Evolutionary conservation across 177 flowering plant species (phyloP), one percentile per base, ranked within the genome.

Genomic region (Tripterygium wilfordii): DNA sequence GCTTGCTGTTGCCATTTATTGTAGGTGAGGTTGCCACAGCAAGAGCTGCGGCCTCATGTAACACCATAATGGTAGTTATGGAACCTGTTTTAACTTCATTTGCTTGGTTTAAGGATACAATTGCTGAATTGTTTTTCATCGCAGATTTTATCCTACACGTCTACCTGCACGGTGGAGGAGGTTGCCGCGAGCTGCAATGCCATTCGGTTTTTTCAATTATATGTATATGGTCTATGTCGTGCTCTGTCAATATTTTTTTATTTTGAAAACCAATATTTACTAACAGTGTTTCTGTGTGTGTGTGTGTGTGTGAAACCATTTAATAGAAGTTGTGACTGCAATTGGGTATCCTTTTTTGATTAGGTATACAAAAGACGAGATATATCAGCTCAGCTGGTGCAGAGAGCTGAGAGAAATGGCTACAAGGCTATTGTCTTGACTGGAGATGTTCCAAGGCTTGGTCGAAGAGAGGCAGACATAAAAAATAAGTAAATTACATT

Each of bases 401-500:
- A 72, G 55, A 84, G 88, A 76, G 97, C 97, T 53, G 97, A 89
- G 68, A 72, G 61, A 63, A 64, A 55, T 63, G 97, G 96, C 51
- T 89, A 60, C 66, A 87, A 80, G 67, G 96, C 86, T 53, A 58
- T 89, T 49, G 79, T 89, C 50, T 61, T 89, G 13, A 87, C 97
- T 3, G 88, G 36, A 22, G 96, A 89, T 62, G 36, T 54, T 51
- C 94, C 96, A 9, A 75, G 79, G 54, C 75, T 87, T 53, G 97
- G 97, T 58, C 65, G 96, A 57, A 70, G 94, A 54, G 94, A 87
- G 60, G 79, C 80, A 42, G 97, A 84, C 62, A 82, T 84, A 42
- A 82, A 62, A 53, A 89, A 89, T 72, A 82, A 62, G 96, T 76
- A 19, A 60, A 42, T 28, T 17, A 35, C n/a, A 18, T 46, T n/a